Conservation (phyloP, 306 rosid species). For the Lupinus albus region DNA sequence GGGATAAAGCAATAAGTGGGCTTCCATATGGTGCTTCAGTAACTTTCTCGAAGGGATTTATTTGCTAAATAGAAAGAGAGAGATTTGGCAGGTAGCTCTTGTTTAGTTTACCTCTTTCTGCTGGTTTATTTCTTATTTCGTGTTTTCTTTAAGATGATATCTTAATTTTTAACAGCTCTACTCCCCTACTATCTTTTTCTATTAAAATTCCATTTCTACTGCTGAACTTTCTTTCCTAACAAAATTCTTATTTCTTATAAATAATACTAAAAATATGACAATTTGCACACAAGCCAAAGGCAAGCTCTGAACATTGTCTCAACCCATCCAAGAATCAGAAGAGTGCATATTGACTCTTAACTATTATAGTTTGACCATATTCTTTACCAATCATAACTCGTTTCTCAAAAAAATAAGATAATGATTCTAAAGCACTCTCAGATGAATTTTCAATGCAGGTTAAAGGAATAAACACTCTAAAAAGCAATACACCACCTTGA, state of each 20-base stretch:
- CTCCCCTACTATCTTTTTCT: not conserved
- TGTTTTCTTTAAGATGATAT: not conserved
- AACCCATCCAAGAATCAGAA: constrained; percentile 17
- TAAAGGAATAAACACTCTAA: constrained; percentile 15
- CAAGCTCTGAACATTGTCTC: constrained; percentile 7
- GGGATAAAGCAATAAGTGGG: not conserved
- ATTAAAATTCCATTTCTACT: not conserved
- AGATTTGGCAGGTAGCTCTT: not conserved
- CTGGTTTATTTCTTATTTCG: not conserved
- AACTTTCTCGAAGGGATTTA: not conserved
- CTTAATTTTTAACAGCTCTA: not conserved
- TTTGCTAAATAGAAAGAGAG: not conserved
- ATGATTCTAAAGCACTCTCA: constrained; percentile 6
- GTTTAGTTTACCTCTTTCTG: not conserved
- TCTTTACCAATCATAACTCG: not conserved
- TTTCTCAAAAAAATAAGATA: constrained; percentile 27
- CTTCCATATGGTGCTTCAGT: not conserved
- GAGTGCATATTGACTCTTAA: constrained; percentile 11
- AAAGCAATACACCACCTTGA: constrained; percentile 25
- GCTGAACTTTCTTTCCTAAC: too few species aligned
- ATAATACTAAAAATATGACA: not conserved
- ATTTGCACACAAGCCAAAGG: not conserved
- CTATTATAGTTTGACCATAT: constrained; percentile 12
- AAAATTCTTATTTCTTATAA: not conserved
- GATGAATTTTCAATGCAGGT: constrained; percentile 34